A percentile compares a stretch with the other conserved stretches of the same genome.
Evolutionary conservation across 2,329 filamentous ascomycete genomes (phyloP).

Genomic region (Neonectria neomacrospora): DNA sequence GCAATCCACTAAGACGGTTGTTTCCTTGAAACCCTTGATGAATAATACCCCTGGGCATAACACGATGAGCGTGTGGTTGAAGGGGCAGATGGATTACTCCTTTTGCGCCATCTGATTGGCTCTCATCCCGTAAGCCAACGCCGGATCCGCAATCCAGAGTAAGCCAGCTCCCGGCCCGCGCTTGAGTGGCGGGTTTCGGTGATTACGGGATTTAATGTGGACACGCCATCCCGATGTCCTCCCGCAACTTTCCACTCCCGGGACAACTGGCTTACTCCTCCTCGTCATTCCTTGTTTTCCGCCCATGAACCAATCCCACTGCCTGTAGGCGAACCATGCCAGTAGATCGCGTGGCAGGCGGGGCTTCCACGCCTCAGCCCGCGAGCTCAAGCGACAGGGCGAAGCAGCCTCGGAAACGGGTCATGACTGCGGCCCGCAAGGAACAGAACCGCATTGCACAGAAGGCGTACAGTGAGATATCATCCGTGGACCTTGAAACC

Average conservation of each 20-base stretch:
- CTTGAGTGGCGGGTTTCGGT: conserved; percentile 3
- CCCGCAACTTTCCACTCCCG: not conserved
- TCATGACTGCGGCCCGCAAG: conserved; percentile 36
- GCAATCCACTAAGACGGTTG: not conserved
- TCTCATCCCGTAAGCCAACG: conserved; percentile 36
- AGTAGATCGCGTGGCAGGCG: not conserved
- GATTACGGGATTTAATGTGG: not conserved
- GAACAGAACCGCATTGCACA: conserved; percentile 44
- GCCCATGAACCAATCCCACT: not conserved
- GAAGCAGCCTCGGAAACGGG: conserved; percentile 23
- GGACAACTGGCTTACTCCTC: not conserved
- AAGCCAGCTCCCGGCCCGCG: conserved; percentile 13
- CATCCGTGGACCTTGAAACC: not conserved
- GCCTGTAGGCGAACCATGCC: not conserved
- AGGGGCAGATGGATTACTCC: conserved; percentile 5
- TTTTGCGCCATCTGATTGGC: conserved; percentile 30
- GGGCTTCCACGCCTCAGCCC: not conserved
- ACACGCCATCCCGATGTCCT: not conserved
- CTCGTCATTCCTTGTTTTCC: not conserved
- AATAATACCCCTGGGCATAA: not conserved
- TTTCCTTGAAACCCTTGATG: not conserved
- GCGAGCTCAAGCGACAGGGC: not conserved
- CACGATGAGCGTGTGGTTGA: not conserved
- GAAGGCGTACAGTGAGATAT: conserved; percentile 36
- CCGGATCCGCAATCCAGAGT: not conserved